A percentile compares a stretch with the other conserved stretches of the same genome.
phyloP scores from a whole-genome alignment of 2,329 filamentous ascomycete species.

The Stachybotrys elegans region DNA sequence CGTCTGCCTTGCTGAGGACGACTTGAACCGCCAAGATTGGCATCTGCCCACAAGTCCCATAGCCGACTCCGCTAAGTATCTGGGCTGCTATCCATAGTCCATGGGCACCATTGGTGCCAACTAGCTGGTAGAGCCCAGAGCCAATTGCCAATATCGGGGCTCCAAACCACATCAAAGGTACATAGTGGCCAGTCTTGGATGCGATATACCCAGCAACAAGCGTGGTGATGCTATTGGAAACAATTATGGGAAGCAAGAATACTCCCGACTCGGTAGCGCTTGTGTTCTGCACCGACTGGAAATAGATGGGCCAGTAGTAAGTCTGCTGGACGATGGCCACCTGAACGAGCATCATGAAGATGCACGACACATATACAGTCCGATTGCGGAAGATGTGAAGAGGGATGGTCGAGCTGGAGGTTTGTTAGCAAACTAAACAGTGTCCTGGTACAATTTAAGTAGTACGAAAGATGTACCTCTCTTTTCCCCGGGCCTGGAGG shows the following conservation, averaged over 20 bases:
- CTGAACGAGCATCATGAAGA: slow-evolving; percentile 14
- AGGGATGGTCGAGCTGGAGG: slow-evolving; percentile 11
- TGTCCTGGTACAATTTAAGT: not conserved
- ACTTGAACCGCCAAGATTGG: slow-evolving; percentile 37
- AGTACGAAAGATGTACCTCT: slow-evolving; percentile 4
- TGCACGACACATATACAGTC: slow-evolving; percentile 10
- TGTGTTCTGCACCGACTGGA: slow-evolving; percentile 16
- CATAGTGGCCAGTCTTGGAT: slow-evolving; percentile 12
- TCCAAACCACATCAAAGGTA: slow-evolving; percentile 15
- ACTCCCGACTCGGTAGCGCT: slow-evolving; percentile 12
- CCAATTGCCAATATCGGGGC: slow-evolving; percentile 11
- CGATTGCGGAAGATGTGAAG: slow-evolving; percentile 11
- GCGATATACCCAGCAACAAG: slow-evolving; percentile 10
- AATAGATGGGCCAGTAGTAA: slow-evolving; percentile 16
- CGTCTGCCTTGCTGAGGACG: slow-evolving; percentile 31
- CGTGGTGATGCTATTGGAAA: slow-evolving; percentile 10
- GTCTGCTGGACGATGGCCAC: slow-evolving; percentile 15
- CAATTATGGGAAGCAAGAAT: slow-evolving; percentile 12
- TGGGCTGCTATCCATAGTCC: slow-evolving; percentile 39
- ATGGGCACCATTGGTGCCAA: slow-evolving; percentile 24
- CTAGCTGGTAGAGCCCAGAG: slow-evolving; percentile 9
- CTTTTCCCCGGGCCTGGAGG: slow-evolving; percentile 10
- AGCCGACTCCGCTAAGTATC: slow-evolving; percentile 34
- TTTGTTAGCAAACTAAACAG: not conserved
- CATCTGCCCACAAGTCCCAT: slow-evolving; percentile 37